These are phyloP conservation scores for Erigeron philadelphicus DNA, from an alignment of 140 eudicot genomes.

Conservation along the genomic window DNA sequence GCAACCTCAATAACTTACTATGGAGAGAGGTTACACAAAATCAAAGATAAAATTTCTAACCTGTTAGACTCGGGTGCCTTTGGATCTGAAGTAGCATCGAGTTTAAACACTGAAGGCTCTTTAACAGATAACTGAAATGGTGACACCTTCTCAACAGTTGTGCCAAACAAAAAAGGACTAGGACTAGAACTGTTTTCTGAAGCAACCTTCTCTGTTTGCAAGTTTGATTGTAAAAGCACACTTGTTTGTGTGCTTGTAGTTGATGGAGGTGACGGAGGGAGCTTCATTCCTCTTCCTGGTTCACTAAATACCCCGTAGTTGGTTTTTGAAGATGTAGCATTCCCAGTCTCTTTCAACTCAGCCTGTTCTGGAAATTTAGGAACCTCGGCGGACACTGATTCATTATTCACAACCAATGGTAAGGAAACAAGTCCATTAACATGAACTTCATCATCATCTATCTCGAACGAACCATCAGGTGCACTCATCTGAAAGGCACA, in stretches of 20 bases:
- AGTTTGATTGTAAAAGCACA: conserved; percentile 24
- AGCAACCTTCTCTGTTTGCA: conserved; percentile 17
- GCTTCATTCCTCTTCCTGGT: conserved; percentile 26
- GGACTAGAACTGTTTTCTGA: conserved; percentile 26
- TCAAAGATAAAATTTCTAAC: conserved; percentile 22
- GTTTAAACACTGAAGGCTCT: conserved; percentile 22
- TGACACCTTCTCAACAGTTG: conserved; percentile 31
- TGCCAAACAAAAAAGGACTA: conserved; percentile 13
- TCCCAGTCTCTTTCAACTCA: conserved; percentile 26
- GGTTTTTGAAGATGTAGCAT: conserved; percentile 11
- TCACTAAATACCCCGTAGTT: conserved; percentile 17
- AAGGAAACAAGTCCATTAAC: conserved; percentile 34
- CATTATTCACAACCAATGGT: conserved; percentile 13
- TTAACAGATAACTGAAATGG: conserved; percentile 24
- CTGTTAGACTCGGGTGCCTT: conserved; percentile 34
- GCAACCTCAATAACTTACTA: not conserved
- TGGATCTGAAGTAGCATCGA: conserved; percentile 24
- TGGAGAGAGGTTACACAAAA: not conserved
- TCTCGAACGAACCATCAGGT: conserved; percentile 54
- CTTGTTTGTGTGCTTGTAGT: conserved; percentile 24
- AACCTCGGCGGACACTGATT: conserved; percentile 19
- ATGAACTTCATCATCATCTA: conserved; percentile 44
- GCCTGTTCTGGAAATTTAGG: conserved; percentile 21
- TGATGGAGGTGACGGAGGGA: conserved; percentile 27
- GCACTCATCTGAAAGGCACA: conserved; percentile 89